Percentiles rank a stretch among this genome's conserved stretches.
phyloP scores from a whole-genome alignment of 306 rosid species.

The Hippophae tibetana region DNA sequence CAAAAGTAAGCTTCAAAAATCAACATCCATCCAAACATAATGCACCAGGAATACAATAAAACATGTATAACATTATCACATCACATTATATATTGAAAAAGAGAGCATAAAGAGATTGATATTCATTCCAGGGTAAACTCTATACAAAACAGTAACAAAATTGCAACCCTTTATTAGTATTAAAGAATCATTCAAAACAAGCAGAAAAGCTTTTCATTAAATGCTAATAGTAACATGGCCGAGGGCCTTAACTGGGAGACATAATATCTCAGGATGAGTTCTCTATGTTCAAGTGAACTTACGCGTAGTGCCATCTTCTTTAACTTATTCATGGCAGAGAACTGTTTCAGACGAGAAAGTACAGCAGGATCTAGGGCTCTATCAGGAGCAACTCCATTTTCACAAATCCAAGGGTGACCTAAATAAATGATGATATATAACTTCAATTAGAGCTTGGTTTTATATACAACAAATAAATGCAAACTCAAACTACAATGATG shows the following conservation, averaged over 20 bases:
- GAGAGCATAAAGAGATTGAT: too few relatives aligned
- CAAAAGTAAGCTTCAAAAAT: too few relatives aligned
- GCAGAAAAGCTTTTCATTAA: too few relatives aligned
- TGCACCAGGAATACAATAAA: too few relatives aligned
- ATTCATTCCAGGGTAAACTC: too few relatives aligned
- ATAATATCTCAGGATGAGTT: neutral
- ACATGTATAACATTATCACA: neutral
- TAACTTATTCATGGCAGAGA: constrained; percentile 97
- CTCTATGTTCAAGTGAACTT: constrained; percentile 23
- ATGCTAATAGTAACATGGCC: too few relatives aligned
- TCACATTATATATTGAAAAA: too few relatives aligned
- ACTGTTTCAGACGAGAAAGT: constrained; percentile 95
- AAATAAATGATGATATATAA: constrained; percentile 19
- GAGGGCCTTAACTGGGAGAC: too few relatives aligned
- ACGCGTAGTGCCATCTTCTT: constrained; percentile 99
- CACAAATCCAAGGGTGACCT: constrained; percentile 99
- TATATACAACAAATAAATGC: neutral
- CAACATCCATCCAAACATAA: too few relatives aligned
- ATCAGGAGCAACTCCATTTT: constrained; percentile 99
- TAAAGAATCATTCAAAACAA: too few relatives aligned
- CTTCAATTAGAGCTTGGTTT: constrained; percentile 16
- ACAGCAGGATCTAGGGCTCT: constrained; percentile 94
- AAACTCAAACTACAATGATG: constrained; percentile 13
- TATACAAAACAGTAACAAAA: too few relatives aligned
- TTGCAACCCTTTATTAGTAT: too few relatives aligned